Evolutionary conservation across 805 yeast genomes (phyloP), one percentile per base, ranked within the genome.

Genomic region (Pichia insulana): DNA sequence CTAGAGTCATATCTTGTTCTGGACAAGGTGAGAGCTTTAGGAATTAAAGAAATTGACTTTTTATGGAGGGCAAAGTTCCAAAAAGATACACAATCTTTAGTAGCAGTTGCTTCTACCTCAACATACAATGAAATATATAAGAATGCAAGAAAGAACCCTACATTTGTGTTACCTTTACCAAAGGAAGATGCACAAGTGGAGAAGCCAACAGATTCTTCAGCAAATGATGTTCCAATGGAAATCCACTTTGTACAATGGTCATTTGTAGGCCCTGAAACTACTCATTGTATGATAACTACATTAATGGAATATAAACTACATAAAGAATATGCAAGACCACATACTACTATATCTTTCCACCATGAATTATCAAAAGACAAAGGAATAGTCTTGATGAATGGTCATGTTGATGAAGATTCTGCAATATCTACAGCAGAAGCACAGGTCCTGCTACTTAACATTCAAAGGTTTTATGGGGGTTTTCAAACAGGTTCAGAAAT

Each of bases 241-340:
- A 71, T 92, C 64, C 97, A 92, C 57, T 87, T 83, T 59, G 77
- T 89, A 18, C 97, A 92, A 64, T 92, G 98, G 98, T 71, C 78
- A 16, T 85, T 87, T 59, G 89, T 83, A 12, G 95, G 90, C 1
- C 80, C 84, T 13, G 53, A 77, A 34, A 89, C 97, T 2, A 70
- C 85, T 1, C 96, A 92, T 64, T 86, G 95, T 57, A 73, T 92
- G 73, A 69, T 92, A 53, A 92, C 98, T 2, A 79, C 96, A 0
- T 71, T 92, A 49, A 89, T 92, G 2, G 97, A 92, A 63, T 92
- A 78, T 63, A 88, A 90, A 61, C 71, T 88, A 25, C 96, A 90
- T 57, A 77, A 76, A 43, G 97, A 90, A 57, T 92, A 71, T 62
- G 96, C 98, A 9, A 81, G 86, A 57, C 97, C 98, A 1, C 97